Evolutionary conservation across 306 rosid species (phyloP).

Genomic region (Rosa multiflora): DNA sequence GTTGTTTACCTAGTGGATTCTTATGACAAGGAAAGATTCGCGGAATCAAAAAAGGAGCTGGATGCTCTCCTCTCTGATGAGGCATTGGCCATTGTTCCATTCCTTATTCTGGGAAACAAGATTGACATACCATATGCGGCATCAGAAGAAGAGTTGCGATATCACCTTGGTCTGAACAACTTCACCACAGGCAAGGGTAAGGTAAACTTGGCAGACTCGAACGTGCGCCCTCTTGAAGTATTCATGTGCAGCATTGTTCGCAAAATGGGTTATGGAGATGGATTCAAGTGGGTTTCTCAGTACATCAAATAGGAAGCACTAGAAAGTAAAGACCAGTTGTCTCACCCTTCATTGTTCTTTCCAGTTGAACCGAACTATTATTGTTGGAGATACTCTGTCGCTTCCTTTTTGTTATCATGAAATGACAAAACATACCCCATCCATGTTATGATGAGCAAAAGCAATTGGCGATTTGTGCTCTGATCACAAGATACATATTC

Average conservation of each 20-base stretch:
- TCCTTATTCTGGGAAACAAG: constrained; percentile 84
- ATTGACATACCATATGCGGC: constrained; percentile 84
- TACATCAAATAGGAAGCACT: constrained; percentile 59
- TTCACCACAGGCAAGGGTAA: constrained; percentile 94
- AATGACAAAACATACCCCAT: constrained; percentile 12
- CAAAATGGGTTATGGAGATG: constrained; percentile 95
- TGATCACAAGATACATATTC: not conserved
- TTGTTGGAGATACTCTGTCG: constrained; percentile 12
- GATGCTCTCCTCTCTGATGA: constrained; percentile 87
- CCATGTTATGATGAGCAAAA: constrained; percentile 8
- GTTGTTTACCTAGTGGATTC: constrained; percentile 83
- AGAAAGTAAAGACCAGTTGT: constrained; percentile 32
- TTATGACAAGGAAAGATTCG: constrained; percentile 78
- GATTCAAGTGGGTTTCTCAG: constrained; percentile 91
- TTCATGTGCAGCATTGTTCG: constrained; percentile 94
- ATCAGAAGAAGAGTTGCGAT: constrained; percentile 81
- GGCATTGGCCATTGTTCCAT: constrained; percentile 65
- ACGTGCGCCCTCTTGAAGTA: constrained; percentile 78
- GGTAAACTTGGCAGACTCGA: constrained; percentile 63
- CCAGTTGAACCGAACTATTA: constrained; percentile 32
- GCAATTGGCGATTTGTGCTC: not conserved
- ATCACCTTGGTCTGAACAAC: constrained; percentile 67
- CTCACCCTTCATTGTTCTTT: constrained; percentile 33
- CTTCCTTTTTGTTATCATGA: not conserved
- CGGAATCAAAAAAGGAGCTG: constrained; percentile 74